Percentiles rank a stretch among this genome's conserved stretches.
These are phyloP conservation scores for Lactarius deliciosus DNA, from an alignment of 768 basidiomycete genomes.

Conservation along the genomic window DNA sequence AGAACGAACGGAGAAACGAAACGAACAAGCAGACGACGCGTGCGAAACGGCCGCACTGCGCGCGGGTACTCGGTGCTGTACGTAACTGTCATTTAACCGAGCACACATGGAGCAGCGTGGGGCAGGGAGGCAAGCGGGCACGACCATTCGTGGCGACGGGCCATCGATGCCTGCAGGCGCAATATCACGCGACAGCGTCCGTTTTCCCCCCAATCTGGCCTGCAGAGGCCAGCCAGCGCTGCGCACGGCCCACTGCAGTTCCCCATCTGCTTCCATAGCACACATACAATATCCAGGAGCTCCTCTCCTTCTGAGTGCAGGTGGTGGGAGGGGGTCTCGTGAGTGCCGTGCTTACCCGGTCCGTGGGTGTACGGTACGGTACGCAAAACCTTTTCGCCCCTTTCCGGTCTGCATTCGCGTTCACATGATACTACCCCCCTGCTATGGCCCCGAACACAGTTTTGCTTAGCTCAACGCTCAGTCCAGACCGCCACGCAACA, in stretches of 20 bases:
- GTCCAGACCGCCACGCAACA: too few relatives aligned
- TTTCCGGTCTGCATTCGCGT: too few relatives aligned
- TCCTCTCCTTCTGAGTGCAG: neutral
- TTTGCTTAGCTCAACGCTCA: too few relatives aligned
- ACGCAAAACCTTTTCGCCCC: too few relatives aligned
- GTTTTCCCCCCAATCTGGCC: neutral
- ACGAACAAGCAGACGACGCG: neutral
- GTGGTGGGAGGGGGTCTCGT: neutral
- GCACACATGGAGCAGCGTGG: neutral
- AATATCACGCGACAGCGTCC: neutral
- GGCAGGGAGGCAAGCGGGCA: neutral
- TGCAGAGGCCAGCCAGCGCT: neutral
- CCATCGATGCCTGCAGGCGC: neutral
- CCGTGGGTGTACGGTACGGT: neutral
- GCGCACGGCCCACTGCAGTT: neutral
- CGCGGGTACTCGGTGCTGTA: neutral
- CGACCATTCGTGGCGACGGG: neutral
- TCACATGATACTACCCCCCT: too few relatives aligned
- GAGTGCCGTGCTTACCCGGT: neutral
- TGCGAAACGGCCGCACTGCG: too few relatives aligned
- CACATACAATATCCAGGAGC: neutral
- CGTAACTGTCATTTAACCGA: neutral
- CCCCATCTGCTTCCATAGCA: neutral
- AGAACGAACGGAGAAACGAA: neutral
- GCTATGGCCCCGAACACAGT: neutral